Percentiles rank a stretch among this genome's conserved stretches.
phyloP scores from a whole-genome alignment of 345 rosid species.

The Xanthoceras sorbifolium region DNA sequence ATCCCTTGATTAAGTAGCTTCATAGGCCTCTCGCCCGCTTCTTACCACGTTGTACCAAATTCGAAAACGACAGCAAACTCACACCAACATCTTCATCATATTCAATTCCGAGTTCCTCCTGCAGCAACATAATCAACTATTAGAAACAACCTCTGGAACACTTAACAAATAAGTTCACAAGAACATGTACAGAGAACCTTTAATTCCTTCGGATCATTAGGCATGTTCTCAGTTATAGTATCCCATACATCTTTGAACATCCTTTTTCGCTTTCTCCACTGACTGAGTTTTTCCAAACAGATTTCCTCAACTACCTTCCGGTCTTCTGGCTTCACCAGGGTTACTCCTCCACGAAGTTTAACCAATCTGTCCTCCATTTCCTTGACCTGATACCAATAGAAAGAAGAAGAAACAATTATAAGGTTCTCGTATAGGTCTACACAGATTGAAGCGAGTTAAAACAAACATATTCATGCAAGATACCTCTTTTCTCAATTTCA shows the following conservation, averaged over 20 bases:
- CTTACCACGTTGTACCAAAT: constrained; percentile 56
- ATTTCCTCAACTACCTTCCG: constrained; percentile 58
- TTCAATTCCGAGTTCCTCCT: constrained; percentile 92
- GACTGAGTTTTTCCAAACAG: constrained; percentile 62
- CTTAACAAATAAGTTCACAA: constrained; percentile 1
- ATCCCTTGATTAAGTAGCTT: constrained; percentile 11
- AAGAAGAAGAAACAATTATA: background rate
- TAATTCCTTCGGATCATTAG: constrained; percentile 78
- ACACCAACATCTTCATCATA: constrained; percentile 86
- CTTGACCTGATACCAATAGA: constrained; percentile 49
- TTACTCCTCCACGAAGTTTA: constrained; percentile 69
- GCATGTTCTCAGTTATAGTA: constrained; percentile 78
- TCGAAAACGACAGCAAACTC: constrained; percentile 62
- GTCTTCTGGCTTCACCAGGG: constrained; percentile 84
- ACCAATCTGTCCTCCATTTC: constrained; percentile 75
- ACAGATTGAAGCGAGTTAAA: constrained; percentile 1
- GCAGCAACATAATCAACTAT: constrained; percentile 30
- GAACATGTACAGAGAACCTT: constrained; percentile 48
- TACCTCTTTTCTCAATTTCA: constrained; percentile 68
- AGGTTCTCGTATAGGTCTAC: background rate
- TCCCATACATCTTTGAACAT: constrained; percentile 96
- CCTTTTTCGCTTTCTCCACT: constrained; percentile 91
- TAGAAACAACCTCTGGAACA: constrained; percentile 14
- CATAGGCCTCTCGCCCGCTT: constrained; percentile 49
- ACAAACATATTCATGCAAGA: constrained; percentile 9